Evolutionary conservation across 208 protist species (phyloP).

Genomic region (Sergeia podlipaevii): DNA sequence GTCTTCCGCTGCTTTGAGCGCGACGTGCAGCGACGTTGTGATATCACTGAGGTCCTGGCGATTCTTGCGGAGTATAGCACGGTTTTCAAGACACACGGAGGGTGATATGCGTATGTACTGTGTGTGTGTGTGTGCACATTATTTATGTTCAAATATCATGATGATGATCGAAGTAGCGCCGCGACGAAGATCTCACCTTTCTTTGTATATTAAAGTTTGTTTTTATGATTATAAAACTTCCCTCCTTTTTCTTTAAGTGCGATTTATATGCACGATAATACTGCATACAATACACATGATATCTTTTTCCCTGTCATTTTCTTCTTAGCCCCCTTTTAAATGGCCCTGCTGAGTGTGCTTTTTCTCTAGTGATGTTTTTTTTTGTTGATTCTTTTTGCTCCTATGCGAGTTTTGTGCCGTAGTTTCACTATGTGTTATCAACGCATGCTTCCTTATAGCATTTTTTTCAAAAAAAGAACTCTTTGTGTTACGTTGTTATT

Average conservation of each 20-base stretch:
- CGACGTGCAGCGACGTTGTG: slow-evolving; percentile 32
- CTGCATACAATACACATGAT: neutral
- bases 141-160: no score
- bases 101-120: no score
- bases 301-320: neutral
- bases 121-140: no score
- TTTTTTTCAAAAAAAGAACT: no score
- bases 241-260: slow-evolving; percentile 2
- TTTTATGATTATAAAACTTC: neutral
- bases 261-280: neutral
- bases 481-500: no score
- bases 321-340: neutral
- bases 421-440: no score
- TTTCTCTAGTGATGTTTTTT: neutral
- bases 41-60: slow-evolving; percentile 38
- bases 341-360: no score
- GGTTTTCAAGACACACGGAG: neutral
- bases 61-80: slow-evolving; percentile 43
- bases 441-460: no score
- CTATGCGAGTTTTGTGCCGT: no score
- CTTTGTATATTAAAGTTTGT: no score
- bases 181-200: no score
- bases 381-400: slow-evolving; percentile 9
- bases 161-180: no score
- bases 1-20: slow-evolving; percentile 38